These are phyloP conservation scores for Penicillium polonicum DNA, from an alignment of 2,329 filamentous ascomycete genomes.

Conservation along the genomic window DNA sequence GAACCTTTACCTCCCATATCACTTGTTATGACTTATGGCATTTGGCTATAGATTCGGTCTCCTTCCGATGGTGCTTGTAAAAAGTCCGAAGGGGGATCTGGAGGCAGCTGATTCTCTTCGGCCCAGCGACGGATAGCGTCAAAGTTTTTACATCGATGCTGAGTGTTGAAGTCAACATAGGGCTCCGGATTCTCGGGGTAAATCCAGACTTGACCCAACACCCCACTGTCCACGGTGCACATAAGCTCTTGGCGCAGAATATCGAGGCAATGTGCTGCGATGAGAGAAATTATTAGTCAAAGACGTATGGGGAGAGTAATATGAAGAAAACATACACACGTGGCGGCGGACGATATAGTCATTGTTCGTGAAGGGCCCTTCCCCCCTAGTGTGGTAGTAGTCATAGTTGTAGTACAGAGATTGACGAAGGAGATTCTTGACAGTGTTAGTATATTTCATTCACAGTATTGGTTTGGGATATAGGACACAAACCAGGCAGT, in stretches of 20 bases:
- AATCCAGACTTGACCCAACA: constrained; percentile 63
- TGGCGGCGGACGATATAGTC: constrained; percentile 57
- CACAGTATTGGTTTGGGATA: fast-evolving
- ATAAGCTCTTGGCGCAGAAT: constrained; percentile 60
- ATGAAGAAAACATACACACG: constrained; percentile 50
- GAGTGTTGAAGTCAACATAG: constrained; percentile 63
- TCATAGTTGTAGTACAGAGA: constrained; percentile 59
- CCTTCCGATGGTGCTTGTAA: constrained; percentile 38
- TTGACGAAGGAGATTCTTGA: constrained; percentile 57
- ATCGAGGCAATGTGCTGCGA: constrained; percentile 57
- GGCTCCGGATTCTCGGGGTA: constrained; percentile 46
- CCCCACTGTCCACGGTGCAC: constrained; percentile 60
- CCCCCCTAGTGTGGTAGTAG: constrained; percentile 53
- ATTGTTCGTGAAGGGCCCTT: constrained; percentile 57
- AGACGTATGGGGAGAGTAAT: too few species aligned
- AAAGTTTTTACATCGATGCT: constrained; percentile 59
- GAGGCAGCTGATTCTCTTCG: constrained; percentile 51
- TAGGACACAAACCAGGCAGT: too few species aligned
- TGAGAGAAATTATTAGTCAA: too few species aligned
- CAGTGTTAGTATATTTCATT: background rate
- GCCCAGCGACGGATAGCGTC: constrained; percentile 56
- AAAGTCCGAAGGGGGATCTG: constrained; percentile 43
- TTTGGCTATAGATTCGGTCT: constrained; percentile 22
- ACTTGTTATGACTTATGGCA: constrained; percentile 16
- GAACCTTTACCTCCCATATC: too few species aligned